Evolutionary conservation across 169 alveolate genomes (phyloP), one percentile per base, ranked within the genome.

Genomic region (Cryptosporidium sp.): DNA sequence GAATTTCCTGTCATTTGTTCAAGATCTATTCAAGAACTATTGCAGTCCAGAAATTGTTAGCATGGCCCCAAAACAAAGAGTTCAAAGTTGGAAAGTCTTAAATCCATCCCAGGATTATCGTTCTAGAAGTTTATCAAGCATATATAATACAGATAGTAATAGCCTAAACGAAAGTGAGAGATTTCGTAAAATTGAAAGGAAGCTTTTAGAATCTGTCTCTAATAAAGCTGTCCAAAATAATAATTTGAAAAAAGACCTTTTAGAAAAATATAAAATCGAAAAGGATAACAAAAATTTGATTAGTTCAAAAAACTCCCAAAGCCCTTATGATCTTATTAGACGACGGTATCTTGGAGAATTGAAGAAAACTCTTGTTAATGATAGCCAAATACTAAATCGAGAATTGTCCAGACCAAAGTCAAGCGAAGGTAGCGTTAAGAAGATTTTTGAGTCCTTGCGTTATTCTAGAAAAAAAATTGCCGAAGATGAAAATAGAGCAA

Each of bases 11-110:
- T 62, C 80, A 44, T 65, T 80, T 42, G 26, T 80, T 29, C 62
- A 45, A 12, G 89, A 80, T 29, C 23, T 80, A 37, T 75, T 61
- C 35, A 61, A 65, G 45, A 80, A 80, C 44, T 80, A 80, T 23
- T 80, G 89, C 29, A 69, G 62, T 58, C 86, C 86, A n/a, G 29
- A 21, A n/a, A 21, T 75, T 53, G n/a, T 37, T 18, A 31, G 44
- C 21, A 42, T 75, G 9, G n/a, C 31, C 21, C 62, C 62, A 23
- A 33, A 14, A 35, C 29, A 53, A 33, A 75, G 56, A 33, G 39
- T 23, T 53, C 62, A 44, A 56, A 60, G 44, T 5, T 16, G 45
- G 35, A 31, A 67, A 42, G 14, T 9, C 29, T 26, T 4, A 33
- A 18, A 3, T 61, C 5, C 23, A 16, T 1, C 52, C 4, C 67